phyloP scores from a whole-genome alignment of 306 rosid species.

The Dalbergia cultrata region DNA sequence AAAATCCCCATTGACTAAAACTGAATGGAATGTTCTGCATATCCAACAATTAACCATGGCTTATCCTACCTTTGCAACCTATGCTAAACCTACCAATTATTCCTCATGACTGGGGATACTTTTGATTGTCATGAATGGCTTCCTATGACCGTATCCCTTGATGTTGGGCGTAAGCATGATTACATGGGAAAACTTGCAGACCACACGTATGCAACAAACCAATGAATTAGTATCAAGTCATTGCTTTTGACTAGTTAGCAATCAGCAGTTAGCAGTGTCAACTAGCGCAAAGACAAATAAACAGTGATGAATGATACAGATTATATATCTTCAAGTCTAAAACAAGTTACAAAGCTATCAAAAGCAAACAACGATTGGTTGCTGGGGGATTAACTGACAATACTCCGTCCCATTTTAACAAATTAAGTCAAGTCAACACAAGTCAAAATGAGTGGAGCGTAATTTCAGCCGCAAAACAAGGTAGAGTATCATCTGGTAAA shows the following conservation, averaged over 20 bases:
- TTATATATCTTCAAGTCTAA: background rate
- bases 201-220: background rate
- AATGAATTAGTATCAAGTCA: conserved; percentile 14
- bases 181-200: background rate
- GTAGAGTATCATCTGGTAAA: conserved; percentile 6
- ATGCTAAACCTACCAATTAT: conserved; percentile 3
- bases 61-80: background rate
- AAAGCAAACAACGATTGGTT: conserved; percentile 1
- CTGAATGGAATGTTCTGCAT: background rate
- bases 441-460: conserved; percentile 20
- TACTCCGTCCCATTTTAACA: conserved; percentile 7
- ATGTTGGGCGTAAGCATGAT: background rate
- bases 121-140: background rate
- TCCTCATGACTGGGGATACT: conserved; percentile 8
- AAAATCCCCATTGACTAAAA: background rate
- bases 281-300: background rate
- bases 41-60: background rate
- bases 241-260: background rate
- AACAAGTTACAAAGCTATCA: conserved; percentile 12
- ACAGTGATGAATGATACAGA: background rate
- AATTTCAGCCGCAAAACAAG: conserved; percentile 2
- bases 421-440: conserved; percentile 26
- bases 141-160: conserved; percentile 4
- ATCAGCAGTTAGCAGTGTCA: background rate
- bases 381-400: background rate